phyloP scores from a whole-genome alignment of 495 filamentous ascomycete species.

The Annulohypoxylon stygium region DNA sequence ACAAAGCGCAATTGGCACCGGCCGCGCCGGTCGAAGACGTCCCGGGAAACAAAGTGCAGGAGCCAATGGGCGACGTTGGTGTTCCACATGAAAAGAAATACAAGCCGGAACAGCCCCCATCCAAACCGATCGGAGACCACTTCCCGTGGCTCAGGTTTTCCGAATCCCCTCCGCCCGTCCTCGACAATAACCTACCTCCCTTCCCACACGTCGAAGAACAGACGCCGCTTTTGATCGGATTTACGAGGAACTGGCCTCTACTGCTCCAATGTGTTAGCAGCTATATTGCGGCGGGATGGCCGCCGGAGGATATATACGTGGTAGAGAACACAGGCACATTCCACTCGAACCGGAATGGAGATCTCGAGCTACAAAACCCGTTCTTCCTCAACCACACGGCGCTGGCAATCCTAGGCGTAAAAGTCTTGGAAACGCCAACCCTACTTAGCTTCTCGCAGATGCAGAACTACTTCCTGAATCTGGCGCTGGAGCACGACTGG shows the following conservation, averaged over 20 bases:
- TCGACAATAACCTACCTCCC: conserved; percentile 56
- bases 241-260: conserved; percentile 70
- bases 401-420: conserved; percentile 65
- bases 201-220: conserved; percentile 53
- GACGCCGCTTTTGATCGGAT: conserved; percentile 70
- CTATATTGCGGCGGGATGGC: conserved; percentile 73
- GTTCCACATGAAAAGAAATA: conserved; percentile 46
- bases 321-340: conserved; percentile 74
- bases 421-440: conserved; percentile 69
- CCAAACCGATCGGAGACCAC: conserved; percentile 46
- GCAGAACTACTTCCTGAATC: conserved; percentile 69
- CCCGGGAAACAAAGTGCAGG: conserved; percentile 41
- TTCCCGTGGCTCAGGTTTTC: conserved; percentile 47
- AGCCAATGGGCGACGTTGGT: conserved; percentile 24
- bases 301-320: conserved; percentile 69
- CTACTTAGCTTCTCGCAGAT: conserved; percentile 72
- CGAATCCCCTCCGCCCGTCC: conserved; percentile 43
- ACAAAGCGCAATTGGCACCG: conserved; percentile 12
- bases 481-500: conserved; percentile 63
- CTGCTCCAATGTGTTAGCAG: conserved; percentile 69
- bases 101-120: conserved; percentile 43
- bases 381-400: conserved; percentile 71
- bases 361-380: conserved; percentile 69
- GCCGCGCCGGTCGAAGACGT: conserved; percentile 33
- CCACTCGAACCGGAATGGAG: conserved; percentile 61